phyloP scores from a whole-genome alignment of 192 early-diverging fungal species.

The Umbelopsis ramanniana region DNA sequence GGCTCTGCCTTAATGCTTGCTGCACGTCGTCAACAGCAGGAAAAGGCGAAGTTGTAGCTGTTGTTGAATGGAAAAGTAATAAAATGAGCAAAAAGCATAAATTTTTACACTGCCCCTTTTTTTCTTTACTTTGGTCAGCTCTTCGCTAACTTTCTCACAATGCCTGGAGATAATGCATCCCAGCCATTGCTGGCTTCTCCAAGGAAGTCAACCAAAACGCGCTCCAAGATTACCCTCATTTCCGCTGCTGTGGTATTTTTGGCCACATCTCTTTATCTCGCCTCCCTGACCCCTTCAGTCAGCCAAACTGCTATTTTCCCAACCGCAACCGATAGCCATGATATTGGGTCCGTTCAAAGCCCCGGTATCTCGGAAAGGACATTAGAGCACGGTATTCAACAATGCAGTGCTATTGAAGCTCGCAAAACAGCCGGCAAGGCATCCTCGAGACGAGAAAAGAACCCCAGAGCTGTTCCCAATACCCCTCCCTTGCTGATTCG shows the following conservation, averaged over 20 bases:
- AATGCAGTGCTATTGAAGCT: constrained; percentile 40
- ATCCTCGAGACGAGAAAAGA: constrained; percentile 28
- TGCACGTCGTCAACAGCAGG: constrained; percentile 15
- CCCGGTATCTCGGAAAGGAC: constrained; percentile 37
- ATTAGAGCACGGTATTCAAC: constrained; percentile 32
- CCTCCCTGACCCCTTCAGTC: neutral
- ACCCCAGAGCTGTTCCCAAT: constrained; percentile 48
- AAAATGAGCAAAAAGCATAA: neutral
- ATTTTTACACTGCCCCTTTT: neutral
- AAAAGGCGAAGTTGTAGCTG: constrained; percentile 20
- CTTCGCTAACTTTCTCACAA: neutral
- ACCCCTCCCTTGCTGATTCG: constrained; percentile 54
- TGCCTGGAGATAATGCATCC: constrained; percentile 1
- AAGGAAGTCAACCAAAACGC: neutral
- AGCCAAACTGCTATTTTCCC: neutral
- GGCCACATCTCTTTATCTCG: constrained; percentile 1
- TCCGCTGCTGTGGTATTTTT: constrained; percentile 1
- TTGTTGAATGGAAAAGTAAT: neutral
- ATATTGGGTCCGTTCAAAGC: constrained; percentile 5
- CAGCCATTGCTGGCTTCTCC: constrained; percentile 11
- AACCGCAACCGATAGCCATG: neutral
- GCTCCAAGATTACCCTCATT: constrained; percentile 9
- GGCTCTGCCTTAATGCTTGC: constrained; percentile 49
- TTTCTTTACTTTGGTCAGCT: neutral
- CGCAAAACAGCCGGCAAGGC: neutral